Conservation (phyloP, 176 grass and related monocot genomes). For the Coix lacrymajobi region DNA sequence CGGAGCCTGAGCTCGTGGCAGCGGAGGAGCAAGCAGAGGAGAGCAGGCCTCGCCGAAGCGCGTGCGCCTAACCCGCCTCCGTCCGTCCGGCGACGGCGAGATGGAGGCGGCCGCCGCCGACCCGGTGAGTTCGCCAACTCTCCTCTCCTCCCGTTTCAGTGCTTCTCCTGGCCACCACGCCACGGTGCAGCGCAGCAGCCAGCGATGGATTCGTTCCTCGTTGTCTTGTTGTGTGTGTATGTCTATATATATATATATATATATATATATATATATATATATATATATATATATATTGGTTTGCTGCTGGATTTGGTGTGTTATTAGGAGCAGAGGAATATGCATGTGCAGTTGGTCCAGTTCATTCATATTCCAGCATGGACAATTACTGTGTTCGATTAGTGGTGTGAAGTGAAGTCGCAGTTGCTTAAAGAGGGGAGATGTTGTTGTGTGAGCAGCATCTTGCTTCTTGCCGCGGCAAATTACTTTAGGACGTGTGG, state of each 20-base stretch:
- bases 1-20: background rate
- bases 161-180: no score
- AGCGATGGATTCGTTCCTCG: background rate
- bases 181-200: background rate
- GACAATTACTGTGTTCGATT: no score
- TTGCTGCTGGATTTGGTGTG: background rate
- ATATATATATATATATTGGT: background rate
- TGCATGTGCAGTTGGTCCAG: background rate
- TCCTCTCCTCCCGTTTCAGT: background rate
- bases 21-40: background rate
- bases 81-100: background rate
- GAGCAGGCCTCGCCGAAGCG: background rate
- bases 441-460: no score
- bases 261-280: no score
- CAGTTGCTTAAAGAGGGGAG: background rate
- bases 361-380: background rate
- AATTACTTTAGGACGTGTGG: background rate
- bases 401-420: no score
- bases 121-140: slow-evolving; percentile 23
- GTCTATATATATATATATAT: no score
- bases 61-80: background rate
- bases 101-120: slow-evolving; percentile 29
- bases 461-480: background rate
- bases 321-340: background rate
- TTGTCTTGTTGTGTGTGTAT: background rate